Percentiles rank a stretch among this genome's conserved stretches.
These are phyloP conservation scores for Hortiboletus flavorubellus DNA, from an alignment of 768 basidiomycete species.

Conservation along the genomic window DNA sequence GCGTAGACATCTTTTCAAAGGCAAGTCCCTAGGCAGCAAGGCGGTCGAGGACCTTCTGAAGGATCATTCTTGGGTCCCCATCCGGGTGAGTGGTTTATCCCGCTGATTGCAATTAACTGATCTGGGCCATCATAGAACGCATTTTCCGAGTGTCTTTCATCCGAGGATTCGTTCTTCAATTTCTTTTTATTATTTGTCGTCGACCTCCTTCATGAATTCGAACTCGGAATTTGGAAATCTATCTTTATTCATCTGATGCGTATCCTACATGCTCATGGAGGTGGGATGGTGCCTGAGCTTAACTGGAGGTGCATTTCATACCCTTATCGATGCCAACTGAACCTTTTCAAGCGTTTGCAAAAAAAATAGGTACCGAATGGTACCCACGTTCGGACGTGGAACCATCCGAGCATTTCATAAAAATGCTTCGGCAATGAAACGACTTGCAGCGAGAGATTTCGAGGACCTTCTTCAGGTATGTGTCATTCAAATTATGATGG, in stretches of 20 bases:
- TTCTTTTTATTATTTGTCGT: background rate
- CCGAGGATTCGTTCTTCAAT: background rate
- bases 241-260: slow-evolving; percentile 14
- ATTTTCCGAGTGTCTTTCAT: too few species aligned
- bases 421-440: slow-evolving; percentile 35
- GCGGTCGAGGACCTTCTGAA: too few species aligned
- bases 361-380: background rate
- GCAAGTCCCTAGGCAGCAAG: too few species aligned
- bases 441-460: slow-evolving; percentile 37
- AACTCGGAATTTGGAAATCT: slow-evolving; percentile 25
- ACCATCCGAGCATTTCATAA: background rate
- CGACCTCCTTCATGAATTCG: slow-evolving; percentile 19
- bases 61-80: too few species aligned
- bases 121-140: too few species aligned
- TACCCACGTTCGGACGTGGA: background rate
- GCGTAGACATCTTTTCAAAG: too few species aligned
- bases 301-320: background rate
- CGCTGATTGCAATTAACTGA: too few species aligned
- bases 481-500: too few species aligned
- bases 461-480: slow-evolving; percentile 31
- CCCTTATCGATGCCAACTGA: too few species aligned
- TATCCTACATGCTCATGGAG: too few species aligned
- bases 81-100: too few species aligned
- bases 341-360: too few species aligned
- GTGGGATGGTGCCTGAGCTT: background rate